phyloP scores from a whole-genome alignment of 2,329 filamentous ascomycete genomes.

The Sporothrix pallida region DNA sequence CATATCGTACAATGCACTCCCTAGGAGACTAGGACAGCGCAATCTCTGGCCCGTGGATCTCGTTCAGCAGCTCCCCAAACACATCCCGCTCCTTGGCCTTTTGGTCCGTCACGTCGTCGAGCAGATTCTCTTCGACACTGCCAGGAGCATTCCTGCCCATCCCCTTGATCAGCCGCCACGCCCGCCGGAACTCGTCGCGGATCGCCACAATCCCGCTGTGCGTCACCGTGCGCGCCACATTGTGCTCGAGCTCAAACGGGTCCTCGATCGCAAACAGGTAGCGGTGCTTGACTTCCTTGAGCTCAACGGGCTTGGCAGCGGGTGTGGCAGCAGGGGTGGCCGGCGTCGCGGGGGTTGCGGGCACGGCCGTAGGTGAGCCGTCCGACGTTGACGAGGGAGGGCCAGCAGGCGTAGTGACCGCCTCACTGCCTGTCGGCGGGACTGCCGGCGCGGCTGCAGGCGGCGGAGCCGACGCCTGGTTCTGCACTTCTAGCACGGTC shows the following conservation, averaged over 20 bases:
- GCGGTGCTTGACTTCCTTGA: slow-evolving; percentile 76
- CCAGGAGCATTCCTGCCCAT: slow-evolving; percentile 49
- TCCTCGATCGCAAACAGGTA: slow-evolving; percentile 92
- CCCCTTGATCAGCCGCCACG: slow-evolving; percentile 71
- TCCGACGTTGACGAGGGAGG: no score
- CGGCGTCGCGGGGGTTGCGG: not conserved
- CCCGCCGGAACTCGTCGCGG: slow-evolving; percentile 81
- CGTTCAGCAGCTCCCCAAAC: slow-evolving; percentile 49
- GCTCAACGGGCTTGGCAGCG: slow-evolving; percentile 48
- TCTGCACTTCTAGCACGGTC: slow-evolving; percentile 64
- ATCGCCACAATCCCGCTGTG: slow-evolving; percentile 82
- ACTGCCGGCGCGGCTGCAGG: slow-evolving; percentile 28
- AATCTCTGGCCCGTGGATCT: slow-evolving; percentile 47
- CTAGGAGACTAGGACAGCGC: not conserved
- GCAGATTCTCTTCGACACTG: slow-evolving; percentile 54
- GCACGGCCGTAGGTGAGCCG: no score
- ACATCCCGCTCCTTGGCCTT: slow-evolving; percentile 45
- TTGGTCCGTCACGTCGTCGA: slow-evolving; percentile 54
- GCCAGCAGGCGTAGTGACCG: not conserved
- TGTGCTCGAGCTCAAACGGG: slow-evolving; percentile 86
- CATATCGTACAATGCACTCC: not conserved
- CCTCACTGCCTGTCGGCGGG: not conserved
- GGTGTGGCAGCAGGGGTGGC: slow-evolving; percentile 19
- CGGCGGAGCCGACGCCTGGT: slow-evolving; percentile 41
- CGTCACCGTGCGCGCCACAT: slow-evolving; percentile 84